A percentile compares a stretch with the other conserved stretches of the same genome.
phyloP scores from a whole-genome alignment of 1,139 yeast species.

The Magnusiomyces clavatus region DNA sequence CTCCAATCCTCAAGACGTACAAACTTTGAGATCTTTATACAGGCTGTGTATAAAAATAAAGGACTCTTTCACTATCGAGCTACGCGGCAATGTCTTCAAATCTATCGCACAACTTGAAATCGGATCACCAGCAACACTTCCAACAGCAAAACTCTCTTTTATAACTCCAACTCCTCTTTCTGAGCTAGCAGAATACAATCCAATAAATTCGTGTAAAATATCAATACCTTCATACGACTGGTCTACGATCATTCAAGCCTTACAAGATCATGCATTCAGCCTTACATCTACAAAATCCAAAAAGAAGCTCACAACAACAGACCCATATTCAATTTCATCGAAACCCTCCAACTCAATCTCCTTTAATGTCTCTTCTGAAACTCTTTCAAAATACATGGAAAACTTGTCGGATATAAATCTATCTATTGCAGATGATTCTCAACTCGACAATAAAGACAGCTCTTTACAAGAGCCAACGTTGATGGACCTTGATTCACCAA shows the following conservation, averaged over 20 bases:
- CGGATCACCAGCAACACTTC: background rate
- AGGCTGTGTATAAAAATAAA: slow-evolving; percentile 13
- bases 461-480: too few species aligned
- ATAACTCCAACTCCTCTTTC: slow-evolving; percentile 35
- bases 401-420: too few species aligned
- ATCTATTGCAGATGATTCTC: too few species aligned
- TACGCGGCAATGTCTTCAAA: background rate
- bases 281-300: slow-evolving; percentile 17
- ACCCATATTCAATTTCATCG: slow-evolving; percentile 21
- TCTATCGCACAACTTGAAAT: background rate
- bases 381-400: too few species aligned
- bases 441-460: too few species aligned
- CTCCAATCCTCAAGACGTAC: slow-evolving; percentile 22
- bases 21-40: slow-evolving; percentile 12
- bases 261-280: slow-evolving; percentile 20
- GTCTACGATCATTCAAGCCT: slow-evolving; percentile 20
- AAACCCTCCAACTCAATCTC: slow-evolving; percentile 19
- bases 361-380: slow-evolving; percentile 17
- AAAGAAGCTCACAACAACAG: slow-evolving; percentile 19
- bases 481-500: too few species aligned
- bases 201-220: slow-evolving; percentile 16
- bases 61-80: slow-evolving; percentile 36
- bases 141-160: slow-evolving; percentile 17
- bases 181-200: slow-evolving; percentile 13
- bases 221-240: slow-evolving; percentile 24